Conservation (phyloP, 2,329 filamentous ascomycete species). For the Calonectria henricotiae region DNA sequence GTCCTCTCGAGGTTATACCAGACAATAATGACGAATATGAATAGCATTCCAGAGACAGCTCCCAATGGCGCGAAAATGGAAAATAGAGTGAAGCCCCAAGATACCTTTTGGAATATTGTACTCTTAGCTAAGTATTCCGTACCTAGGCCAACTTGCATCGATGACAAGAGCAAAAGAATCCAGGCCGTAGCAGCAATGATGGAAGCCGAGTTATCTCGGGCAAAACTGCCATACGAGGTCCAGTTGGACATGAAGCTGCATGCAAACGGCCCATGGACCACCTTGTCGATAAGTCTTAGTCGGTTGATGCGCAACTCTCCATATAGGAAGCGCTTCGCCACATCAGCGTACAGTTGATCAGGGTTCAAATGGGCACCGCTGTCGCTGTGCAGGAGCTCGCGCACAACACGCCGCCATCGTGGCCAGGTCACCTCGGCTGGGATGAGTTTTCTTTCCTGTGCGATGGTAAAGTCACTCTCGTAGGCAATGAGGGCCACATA, state of each 20-base stretch:
- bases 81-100: slow-evolving; percentile 63
- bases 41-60: slow-evolving; percentile 3
- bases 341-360: slow-evolving; percentile 30
- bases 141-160: slow-evolving; percentile 66
- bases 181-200: slow-evolving; percentile 62
- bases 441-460: slow-evolving; percentile 12
- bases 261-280: slow-evolving; percentile 33
- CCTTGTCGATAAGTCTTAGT: slow-evolving; percentile 33
- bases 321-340: slow-evolving; percentile 36
- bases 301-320: slow-evolving; percentile 40
- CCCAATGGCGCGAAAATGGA: slow-evolving; percentile 27
- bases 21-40: slow-evolving; percentile 17
- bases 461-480: slow-evolving; percentile 33
- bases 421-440: slow-evolving; percentile 32
- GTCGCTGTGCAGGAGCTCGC: slow-evolving; percentile 18
- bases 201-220: slow-evolving; percentile 62
- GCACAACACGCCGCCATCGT: slow-evolving; percentile 21
- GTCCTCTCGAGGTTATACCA: slow-evolving; percentile 25
- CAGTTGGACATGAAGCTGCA: slow-evolving; percentile 49
- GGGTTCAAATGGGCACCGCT: slow-evolving; percentile 5
- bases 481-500: slow-evolving; percentile 27
- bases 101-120: slow-evolving; percentile 60
- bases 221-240: slow-evolving; percentile 60
- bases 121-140: slow-evolving; percentile 56
- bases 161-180: slow-evolving; percentile 64